phyloP scores from a whole-genome alignment of 129 eudicot genomes.

The Smallanthus sonchifolius region DNA sequence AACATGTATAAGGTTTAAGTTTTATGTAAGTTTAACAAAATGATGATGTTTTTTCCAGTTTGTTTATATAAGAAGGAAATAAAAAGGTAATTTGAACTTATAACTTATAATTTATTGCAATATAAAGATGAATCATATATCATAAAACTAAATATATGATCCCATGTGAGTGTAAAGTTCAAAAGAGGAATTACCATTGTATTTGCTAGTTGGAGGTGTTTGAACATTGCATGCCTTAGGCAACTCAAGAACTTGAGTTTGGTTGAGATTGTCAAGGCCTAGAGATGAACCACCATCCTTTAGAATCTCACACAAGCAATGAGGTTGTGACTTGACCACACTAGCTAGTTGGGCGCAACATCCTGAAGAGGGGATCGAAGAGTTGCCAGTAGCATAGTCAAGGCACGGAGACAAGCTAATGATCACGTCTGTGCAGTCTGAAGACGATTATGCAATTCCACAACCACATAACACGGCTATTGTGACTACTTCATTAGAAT shows the following conservation, averaged over 20 bases:
- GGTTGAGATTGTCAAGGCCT: conserved; percentile 55
- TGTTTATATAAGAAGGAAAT: neutral
- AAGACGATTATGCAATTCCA: conserved; percentile 50
- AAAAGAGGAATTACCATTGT: conserved; percentile 43
- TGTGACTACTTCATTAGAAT: too few relatives aligned
- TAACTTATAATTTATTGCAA: neutral
- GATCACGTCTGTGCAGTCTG: conserved; percentile 50
- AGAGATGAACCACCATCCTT: conserved; percentile 53
- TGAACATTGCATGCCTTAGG: conserved; percentile 63
- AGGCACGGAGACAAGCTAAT: conserved; percentile 78
- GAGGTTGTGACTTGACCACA: conserved; percentile 60
- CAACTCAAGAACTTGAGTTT: conserved; percentile 62
- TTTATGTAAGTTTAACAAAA: neutral
- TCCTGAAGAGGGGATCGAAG: conserved; percentile 45
- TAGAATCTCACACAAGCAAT: conserved; percentile 56
- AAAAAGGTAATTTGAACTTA: neutral
- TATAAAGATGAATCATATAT: neutral
- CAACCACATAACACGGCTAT: conserved; percentile 36
- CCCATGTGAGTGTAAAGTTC: neutral
- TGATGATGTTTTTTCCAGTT: neutral
- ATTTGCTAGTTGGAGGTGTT: conserved; percentile 55
- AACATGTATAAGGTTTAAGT: neutral
- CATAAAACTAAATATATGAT: neutral
- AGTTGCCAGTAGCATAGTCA: conserved; percentile 51
- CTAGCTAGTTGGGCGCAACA: conserved; percentile 63